phyloP scores from a whole-genome alignment of 192 early-diverging fungal species.

The Gryganskiella cystojenkinii region DNA sequence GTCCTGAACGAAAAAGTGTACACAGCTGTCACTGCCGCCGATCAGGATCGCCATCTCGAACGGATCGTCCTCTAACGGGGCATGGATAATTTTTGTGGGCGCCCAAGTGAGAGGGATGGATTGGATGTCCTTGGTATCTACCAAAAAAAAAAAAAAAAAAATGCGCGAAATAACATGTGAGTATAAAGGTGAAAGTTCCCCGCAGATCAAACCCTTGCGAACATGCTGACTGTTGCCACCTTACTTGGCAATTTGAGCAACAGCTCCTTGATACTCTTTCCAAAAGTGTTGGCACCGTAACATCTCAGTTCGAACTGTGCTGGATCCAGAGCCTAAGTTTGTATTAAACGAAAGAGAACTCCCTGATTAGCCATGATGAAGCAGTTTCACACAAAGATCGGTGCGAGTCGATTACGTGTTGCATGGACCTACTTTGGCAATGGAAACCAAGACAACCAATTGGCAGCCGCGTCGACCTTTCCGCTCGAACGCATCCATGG shows the following conservation, averaged over 20 bases:
- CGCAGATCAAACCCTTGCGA: too few relatives aligned
- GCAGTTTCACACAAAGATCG: too few relatives aligned
- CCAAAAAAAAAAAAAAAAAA: not conserved
- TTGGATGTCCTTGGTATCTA: constrained; percentile 40
- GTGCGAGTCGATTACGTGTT: too few relatives aligned
- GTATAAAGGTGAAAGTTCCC: not conserved
- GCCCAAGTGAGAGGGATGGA: constrained; percentile 35
- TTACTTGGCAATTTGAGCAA: constrained; percentile 32
- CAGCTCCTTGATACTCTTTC: constrained; percentile 23
- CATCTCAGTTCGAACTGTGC: constrained; percentile 37
- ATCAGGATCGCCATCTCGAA: constrained; percentile 47
- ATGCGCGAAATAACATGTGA: too few relatives aligned
- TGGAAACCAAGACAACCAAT: constrained; percentile 22
- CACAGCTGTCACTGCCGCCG: constrained; percentile 45
- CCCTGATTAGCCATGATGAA: too few relatives aligned
- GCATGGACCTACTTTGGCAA: constrained; percentile 43
- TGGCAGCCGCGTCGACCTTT: constrained; percentile 44
- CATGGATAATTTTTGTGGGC: constrained; percentile 44
- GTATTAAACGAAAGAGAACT: not conserved
- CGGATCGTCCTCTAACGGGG: constrained; percentile 35
- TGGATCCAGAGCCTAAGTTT: constrained; percentile 24
- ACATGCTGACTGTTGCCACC: not conserved
- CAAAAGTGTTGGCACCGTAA: constrained; percentile 43
- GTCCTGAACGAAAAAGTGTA: constrained; percentile 40
- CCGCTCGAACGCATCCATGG: constrained; percentile 47